phyloP scores from a whole-genome alignment of 139 green algal species.

The Auxenochlorella pyrenoidosa region DNA sequence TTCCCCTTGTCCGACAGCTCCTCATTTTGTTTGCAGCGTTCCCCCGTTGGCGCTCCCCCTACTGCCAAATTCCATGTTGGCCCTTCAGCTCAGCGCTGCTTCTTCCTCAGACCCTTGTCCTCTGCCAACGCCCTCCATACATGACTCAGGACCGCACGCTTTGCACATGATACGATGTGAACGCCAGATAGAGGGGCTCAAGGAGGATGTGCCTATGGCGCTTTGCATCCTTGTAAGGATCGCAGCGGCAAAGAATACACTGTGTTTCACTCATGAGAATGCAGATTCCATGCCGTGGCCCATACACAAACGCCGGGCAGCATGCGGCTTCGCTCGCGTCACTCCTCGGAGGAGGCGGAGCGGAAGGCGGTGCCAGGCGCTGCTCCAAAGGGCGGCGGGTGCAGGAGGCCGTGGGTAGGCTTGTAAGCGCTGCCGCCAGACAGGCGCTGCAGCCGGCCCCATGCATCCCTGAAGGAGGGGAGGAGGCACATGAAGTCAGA shows the following conservation, averaged over 20 bases:
- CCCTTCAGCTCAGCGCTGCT: background rate
- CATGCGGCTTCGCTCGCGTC: background rate
- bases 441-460: constrained; percentile 24
- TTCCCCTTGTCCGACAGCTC: background rate
- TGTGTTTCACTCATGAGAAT: too few species aligned
- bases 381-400: background rate
- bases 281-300: too few species aligned
- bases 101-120: too few species aligned
- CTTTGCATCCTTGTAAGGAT: too few species aligned
- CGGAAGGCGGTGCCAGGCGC: background rate
- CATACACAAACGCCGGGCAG: too few species aligned
- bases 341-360: background rate
- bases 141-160: background rate
- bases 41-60: background rate
- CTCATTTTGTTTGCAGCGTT: background rate
- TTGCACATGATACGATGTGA: background rate
- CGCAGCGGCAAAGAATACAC: too few species aligned
- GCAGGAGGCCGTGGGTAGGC: background rate
- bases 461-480: constrained; percentile 2
- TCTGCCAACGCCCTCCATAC: too few species aligned
- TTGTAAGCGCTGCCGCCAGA: background rate
- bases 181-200: too few species aligned
- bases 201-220: too few species aligned
- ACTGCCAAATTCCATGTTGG: background rate
- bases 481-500: too few species aligned